phyloP scores from a whole-genome alignment of 768 basidiomycete species.

The Suillus occidentalis region DNA sequence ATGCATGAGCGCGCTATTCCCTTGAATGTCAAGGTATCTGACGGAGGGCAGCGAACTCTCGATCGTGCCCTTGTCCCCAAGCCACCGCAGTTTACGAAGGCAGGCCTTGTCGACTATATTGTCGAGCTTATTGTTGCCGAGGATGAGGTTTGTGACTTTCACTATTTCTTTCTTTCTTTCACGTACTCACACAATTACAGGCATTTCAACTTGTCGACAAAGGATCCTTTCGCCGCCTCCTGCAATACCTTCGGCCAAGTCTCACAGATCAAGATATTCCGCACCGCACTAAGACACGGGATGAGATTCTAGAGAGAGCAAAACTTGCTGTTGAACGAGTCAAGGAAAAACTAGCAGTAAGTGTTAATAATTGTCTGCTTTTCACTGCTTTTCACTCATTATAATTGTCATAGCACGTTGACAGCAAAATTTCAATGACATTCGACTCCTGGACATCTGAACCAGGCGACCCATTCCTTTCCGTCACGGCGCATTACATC shows the following conservation, averaged over 20 bases:
- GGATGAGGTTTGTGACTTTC: neutral
- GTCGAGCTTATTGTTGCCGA: constrained; percentile 1
- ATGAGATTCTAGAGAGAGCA: neutral
- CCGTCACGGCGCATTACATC: too few relatives aligned
- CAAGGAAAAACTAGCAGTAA: neutral
- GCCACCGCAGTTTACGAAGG: too few relatives aligned
- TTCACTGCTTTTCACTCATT: neutral
- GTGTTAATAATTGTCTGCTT: neutral
- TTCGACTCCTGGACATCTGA: too few relatives aligned
- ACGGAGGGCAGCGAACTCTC: too few relatives aligned
- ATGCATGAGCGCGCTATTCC: too few relatives aligned
- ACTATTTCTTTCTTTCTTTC: neutral
- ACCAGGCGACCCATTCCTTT: too few relatives aligned
- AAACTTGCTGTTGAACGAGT: neutral
- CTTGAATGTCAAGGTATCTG: too few relatives aligned
- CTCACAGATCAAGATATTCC: neutral
- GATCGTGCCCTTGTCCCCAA: too few relatives aligned
- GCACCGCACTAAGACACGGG: neutral
- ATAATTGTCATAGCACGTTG: neutral
- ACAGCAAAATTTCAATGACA: too few relatives aligned
- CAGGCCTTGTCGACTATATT: too few relatives aligned
- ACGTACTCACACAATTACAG: neutral
- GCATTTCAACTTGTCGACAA: constrained; percentile 1
- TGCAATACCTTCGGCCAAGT: neutral
- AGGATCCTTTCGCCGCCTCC: neutral